phyloP scores from a whole-genome alignment of 805 yeast species.

The Starmerella etchellsii region DNA sequence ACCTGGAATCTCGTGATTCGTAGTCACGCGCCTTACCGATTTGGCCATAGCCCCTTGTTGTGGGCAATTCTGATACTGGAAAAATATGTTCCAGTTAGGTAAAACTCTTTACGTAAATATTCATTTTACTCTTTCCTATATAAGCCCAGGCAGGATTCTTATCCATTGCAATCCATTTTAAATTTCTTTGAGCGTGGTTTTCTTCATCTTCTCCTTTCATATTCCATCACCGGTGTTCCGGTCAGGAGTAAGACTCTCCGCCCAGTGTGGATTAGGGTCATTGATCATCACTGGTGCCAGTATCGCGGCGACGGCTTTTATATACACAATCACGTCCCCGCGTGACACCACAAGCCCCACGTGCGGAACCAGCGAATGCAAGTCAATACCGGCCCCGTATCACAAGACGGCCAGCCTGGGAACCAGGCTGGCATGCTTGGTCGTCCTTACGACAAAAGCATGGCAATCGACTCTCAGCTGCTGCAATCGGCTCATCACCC shows the following conservation, averaged over 20 bases:
- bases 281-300: too few species aligned
- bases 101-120: too few species aligned
- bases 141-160: too few species aligned
- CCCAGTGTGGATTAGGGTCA: too few species aligned
- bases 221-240: too few species aligned
- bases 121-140: too few species aligned
- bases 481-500: constrained; percentile 18
- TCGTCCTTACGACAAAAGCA: constrained; percentile 18
- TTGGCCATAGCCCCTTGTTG: constrained; percentile 23
- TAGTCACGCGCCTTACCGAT: constrained; percentile 23
- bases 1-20: constrained; percentile 23
- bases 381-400: constrained; percentile 18
- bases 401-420: constrained; percentile 13
- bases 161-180: too few species aligned
- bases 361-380: constrained; percentile 15
- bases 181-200: background rate
- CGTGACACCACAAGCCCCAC: constrained; percentile 21
- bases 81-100: too few species aligned
- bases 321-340: background rate
- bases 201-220: background rate
- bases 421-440: constrained; percentile 14
- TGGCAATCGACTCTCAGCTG: constrained; percentile 18
- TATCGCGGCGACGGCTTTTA: background rate
- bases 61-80: too few species aligned
- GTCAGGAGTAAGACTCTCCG: too few species aligned